phyloP scores from a whole-genome alignment of 1,284 basidiomycete species.

The Melampsora larici-populina region DNA sequence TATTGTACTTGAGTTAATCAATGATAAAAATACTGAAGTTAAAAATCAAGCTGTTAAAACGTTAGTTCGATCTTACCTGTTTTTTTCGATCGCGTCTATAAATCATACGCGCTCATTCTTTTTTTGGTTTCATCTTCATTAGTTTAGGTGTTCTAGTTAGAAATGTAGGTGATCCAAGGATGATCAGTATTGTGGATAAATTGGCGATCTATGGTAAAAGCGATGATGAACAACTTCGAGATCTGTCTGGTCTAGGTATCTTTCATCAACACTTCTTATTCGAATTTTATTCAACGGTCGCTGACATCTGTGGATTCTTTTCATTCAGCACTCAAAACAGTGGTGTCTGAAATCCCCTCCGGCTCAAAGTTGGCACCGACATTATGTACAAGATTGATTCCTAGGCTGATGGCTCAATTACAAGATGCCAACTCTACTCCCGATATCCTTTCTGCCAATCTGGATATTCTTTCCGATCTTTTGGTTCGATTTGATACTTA shows the following conservation, averaged over 20 bases:
- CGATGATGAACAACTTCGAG: slow-evolving; percentile 82
- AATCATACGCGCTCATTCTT: no score
- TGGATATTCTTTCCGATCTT: slow-evolving; percentile 86
- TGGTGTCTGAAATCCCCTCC: slow-evolving; percentile 79
- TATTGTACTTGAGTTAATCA: slow-evolving; percentile 75
- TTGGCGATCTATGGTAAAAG: slow-evolving; percentile 75
- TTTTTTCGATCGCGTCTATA: background rate
- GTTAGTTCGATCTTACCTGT: slow-evolving; percentile 57
- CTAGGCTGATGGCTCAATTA: slow-evolving; percentile 75
- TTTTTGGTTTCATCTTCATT: background rate
- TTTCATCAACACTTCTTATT: slow-evolving; percentile 35
- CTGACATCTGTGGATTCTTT: slow-evolving; percentile 26
- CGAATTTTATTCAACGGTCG: background rate
- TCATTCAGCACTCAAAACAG: slow-evolving; percentile 78
- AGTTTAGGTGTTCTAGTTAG: slow-evolving; percentile 82
- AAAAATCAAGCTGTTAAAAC: slow-evolving; percentile 96
- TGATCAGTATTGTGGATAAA: slow-evolving; percentile 79
- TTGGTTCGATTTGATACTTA: slow-evolving; percentile 73
- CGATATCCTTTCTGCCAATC: slow-evolving; percentile 79
- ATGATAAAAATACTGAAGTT: slow-evolving; percentile 94
- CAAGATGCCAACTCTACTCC: slow-evolving; percentile 73
- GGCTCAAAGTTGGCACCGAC: slow-evolving; percentile 72
- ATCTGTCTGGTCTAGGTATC: slow-evolving; percentile 86
- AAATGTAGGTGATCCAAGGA: slow-evolving; percentile 74
- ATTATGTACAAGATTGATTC: slow-evolving; percentile 78